Base-by-base conservation (phyloP, 306 rosid genomes). In the Cicer cuneatum region DNA sequence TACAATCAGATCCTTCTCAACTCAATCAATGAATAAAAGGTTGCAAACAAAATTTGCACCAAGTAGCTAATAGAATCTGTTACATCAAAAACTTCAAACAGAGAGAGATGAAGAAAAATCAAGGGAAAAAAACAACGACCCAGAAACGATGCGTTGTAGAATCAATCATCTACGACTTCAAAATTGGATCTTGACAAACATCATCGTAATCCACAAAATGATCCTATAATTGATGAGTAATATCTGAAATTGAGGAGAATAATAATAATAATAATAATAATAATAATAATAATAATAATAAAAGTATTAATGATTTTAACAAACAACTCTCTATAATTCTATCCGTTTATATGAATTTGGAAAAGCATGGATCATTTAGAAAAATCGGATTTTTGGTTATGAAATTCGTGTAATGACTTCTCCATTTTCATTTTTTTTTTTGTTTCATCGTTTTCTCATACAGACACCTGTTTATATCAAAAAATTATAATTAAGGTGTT, bases 81-180 rank as follows among this genome's bases (percentile, higher is more conserved):
- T 29, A 29, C 35, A 29, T 5, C 83, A 80, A 40, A 64, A 72
- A 79, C 74, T 66, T 66, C 76, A 35, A 52, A 39, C 38, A 69
- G 45, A 7, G 33, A 45, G 64, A 12, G 66, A 49, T 15, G 13
- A 52, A 54, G 16, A 66, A 18, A 63, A 29, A 53, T 67, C 33
- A 40, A 13, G 16, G 54, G 77, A 78, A 83, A 37, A 8, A 63
- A 79, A 46, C 57, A 58, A 59, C 75, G 73, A 73, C 86, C 84
- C 81, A 79, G 84, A 81, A 71, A 85, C 72, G 74, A 81, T 78
- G 18, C 49, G 43, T 59, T 15, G 42, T 46, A 41, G 79, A 83
- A 77, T 74, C 78, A 75, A 79, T 69, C 43, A 14, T 18, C 56
- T 37, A 18, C 0, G 11, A 45, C 73, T 78, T 84, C 80, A 85